A percentile compares a stretch with the other conserved stretches of the same genome.
Conservation (phyloP, 139 green algal species). For the Diplosphaera chodatii region DNA sequence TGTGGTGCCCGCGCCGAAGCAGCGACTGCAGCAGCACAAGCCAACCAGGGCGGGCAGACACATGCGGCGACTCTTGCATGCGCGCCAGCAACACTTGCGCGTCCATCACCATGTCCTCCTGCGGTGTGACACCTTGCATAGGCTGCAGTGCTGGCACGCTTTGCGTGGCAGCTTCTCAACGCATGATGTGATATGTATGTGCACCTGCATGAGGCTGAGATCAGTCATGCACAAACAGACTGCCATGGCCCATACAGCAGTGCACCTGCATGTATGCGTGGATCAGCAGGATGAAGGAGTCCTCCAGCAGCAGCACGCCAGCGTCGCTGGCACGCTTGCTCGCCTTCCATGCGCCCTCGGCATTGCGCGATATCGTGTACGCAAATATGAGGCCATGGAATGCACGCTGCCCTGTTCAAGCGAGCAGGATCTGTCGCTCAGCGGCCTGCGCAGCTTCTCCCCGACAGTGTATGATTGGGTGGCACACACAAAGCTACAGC, state of each 20-base stretch:
- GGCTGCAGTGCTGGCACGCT: too few relatives aligned
- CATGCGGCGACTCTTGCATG: background rate
- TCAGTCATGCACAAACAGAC: too few relatives aligned
- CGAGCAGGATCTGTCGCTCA: too few relatives aligned
- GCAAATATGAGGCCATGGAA: constrained; percentile 34
- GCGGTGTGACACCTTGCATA: background rate
- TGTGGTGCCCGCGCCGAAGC: background rate
- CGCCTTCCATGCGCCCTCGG: constrained; percentile 16
- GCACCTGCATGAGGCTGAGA: too few relatives aligned
- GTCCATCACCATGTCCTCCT: background rate
- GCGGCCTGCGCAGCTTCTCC: too few relatives aligned
- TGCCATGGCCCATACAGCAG: too few relatives aligned
- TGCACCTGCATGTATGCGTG: constrained; percentile 12
- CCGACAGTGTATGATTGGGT: too few relatives aligned
- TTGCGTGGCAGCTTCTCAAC: too few relatives aligned
- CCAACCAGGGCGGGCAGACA: background rate
- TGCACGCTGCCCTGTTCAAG: constrained; percentile 25
- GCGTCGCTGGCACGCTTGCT: constrained; percentile 4
- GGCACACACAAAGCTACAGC: too few relatives aligned
- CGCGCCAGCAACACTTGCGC: background rate
- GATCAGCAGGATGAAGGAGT: constrained; percentile 34
- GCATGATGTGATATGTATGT: too few relatives aligned
- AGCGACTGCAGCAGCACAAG: background rate
- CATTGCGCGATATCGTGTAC: constrained; percentile 7
- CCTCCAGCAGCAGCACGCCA: constrained; percentile 20